Evolutionary conservation across 805 yeast genomes (phyloP).

Genomic region (Kodamaea kaohsiungensis): DNA sequence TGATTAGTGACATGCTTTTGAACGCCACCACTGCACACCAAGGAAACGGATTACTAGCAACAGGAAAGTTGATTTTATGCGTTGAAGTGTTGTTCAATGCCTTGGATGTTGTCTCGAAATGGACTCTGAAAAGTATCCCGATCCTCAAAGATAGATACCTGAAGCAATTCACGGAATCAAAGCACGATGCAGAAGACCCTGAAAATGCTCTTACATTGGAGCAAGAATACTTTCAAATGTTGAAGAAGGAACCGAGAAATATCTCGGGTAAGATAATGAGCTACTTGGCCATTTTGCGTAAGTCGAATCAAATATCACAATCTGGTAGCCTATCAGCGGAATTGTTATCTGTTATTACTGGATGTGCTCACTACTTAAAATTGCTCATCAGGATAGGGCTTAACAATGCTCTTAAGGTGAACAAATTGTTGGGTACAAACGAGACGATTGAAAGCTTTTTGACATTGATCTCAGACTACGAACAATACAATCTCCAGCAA

Average conservation of each 20-base stretch:
- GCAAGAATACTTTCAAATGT: conserved; percentile 34
- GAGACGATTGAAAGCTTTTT: conserved; percentile 66
- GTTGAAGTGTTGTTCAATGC: conserved; percentile 78
- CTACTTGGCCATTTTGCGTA: conserved; percentile 79
- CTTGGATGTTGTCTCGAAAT: conserved; percentile 45
- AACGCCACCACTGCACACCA: conserved; percentile 76
- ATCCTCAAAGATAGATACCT: conserved; percentile 8
- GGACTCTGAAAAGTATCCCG: conserved; percentile 10
- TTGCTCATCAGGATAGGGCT: conserved; percentile 80
- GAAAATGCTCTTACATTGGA: conserved; percentile 15
- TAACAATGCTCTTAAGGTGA: conserved; percentile 69
- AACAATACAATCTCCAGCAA: conserved; percentile 15
- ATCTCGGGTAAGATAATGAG: conserved; percentile 88
- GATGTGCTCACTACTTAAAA: conserved; percentile 90
- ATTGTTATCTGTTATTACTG: conserved; percentile 78
- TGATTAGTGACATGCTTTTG: conserved; percentile 89
- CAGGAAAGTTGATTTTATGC: conserved; percentile 71
- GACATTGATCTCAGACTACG: conserved; percentile 38
- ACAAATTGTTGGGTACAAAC: conserved; percentile 57
- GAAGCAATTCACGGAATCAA: conserved; percentile 13
- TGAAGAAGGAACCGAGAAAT: conserved; percentile 73
- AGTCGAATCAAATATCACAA: conserved; percentile 42
- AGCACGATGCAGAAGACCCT: conserved; percentile 13
- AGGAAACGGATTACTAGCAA: conserved; percentile 61
- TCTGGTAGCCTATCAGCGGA: conserved; percentile 58